Percentiles rank a stretch among this genome's conserved stretches.
Evolutionary conservation across 73 alveolate genomes (phyloP).

Genomic region (Durusdinium trenchii): DNA sequence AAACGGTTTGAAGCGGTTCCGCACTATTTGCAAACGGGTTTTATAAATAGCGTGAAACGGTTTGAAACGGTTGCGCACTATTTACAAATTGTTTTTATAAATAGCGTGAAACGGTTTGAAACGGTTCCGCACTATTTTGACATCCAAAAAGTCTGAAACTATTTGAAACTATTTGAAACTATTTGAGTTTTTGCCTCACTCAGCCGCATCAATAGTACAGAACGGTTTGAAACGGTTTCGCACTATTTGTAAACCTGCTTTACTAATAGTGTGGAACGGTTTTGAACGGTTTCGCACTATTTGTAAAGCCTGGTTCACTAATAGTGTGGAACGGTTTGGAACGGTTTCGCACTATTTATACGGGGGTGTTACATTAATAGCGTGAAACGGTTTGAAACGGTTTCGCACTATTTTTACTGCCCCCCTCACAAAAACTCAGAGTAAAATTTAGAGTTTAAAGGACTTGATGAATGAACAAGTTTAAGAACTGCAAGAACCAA

Average conservation of each 20-base stretch:
- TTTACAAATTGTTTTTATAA: neutral
- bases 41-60: neutral
- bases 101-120: neutral
- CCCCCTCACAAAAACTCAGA: no score
- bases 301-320: no score
- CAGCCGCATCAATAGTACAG: neutral
- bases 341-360: no score
- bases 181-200: neutral
- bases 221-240: slow-evolving; percentile 18
- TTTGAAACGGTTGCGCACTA: slow-evolving; percentile 1
- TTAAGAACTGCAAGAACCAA: no score
- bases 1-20: neutral
- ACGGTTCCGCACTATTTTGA: neutral
- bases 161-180: neutral
- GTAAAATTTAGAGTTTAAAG: no score
- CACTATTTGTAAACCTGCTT: neutral
- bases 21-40: neutral
- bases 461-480: no score
- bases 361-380: no score
- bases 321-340: no score
- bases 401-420: no score
- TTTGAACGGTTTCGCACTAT: no score
- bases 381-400: no score
- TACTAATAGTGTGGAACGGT: neutral
- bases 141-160: neutral